phyloP scores from a whole-genome alignment of 306 rosid genomes.

The Inga laurina region DNA sequence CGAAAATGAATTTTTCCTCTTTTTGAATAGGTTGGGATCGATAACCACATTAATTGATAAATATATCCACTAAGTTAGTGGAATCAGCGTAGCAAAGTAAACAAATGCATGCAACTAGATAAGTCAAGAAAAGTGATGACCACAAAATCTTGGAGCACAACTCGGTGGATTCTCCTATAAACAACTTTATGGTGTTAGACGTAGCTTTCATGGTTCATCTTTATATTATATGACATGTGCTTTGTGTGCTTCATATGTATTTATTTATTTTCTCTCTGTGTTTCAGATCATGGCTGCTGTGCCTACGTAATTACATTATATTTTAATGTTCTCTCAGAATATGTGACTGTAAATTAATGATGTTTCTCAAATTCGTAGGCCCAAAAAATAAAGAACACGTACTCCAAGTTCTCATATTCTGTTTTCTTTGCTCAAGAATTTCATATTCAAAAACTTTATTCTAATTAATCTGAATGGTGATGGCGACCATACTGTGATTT shows the following conservation, averaged over 20 bases:
- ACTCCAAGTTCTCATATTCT: neutral
- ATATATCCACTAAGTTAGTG: neutral
- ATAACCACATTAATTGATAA: neutral
- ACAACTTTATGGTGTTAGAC: neutral
- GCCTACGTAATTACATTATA: too few species aligned
- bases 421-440: neutral
- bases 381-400: too few species aligned
- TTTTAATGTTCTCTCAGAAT: too few species aligned
- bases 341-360: neutral
- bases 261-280: too few species aligned
- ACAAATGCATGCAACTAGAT: neutral
- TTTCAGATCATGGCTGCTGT: too few species aligned
- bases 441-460: neutral
- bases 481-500: neutral
- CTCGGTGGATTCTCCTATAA: neutral
- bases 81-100: neutral
- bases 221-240: conserved; percentile 9
- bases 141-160: neutral
- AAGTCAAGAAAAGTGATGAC: neutral
- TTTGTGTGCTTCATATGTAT: conserved; percentile 15
- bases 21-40: neutral
- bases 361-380: neutral
- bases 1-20: neutral
- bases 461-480: neutral
- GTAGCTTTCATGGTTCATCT: neutral